A percentile compares a stretch with the other conserved stretches of the same genome.
These are phyloP conservation scores for Breynia disticha DNA, from an alignment of 441 rosid genomes.

Conservation along the genomic window DNA sequence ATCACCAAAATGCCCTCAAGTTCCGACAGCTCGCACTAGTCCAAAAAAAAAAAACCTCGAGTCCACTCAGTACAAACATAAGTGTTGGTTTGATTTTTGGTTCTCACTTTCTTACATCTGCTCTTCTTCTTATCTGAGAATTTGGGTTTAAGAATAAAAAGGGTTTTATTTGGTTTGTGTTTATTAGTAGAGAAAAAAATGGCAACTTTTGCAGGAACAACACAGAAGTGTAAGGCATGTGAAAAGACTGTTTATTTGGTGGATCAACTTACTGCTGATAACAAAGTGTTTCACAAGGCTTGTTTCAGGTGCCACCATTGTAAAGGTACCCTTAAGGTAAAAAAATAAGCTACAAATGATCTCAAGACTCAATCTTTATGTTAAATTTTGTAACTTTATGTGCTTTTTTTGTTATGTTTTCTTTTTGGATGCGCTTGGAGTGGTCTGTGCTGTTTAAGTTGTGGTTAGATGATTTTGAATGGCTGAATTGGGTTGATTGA, in stretches of 20 bases:
- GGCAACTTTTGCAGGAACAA: slow-evolving; percentile 65
- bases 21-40: slow-evolving; percentile 15
- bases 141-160: too few species aligned
- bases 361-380: background rate
- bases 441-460: background rate
- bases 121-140: too few species aligned
- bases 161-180: too few species aligned
- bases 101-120: background rate
- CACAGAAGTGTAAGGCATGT: slow-evolving; percentile 69
- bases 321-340: slow-evolving; percentile 66
- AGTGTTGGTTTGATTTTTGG: background rate
- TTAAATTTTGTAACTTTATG: slow-evolving; percentile 1
- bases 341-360: background rate
- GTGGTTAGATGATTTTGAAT: too few species aligned
- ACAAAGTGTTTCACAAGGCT: slow-evolving; percentile 54
- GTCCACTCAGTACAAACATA: background rate
- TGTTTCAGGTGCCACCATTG: slow-evolving; percentile 76
- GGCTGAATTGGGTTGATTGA: background rate
- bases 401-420: background rate
- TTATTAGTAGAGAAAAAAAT: slow-evolving; percentile 14
- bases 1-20: slow-evolving; percentile 11
- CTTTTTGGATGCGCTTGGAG: background rate
- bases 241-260: slow-evolving; percentile 72
- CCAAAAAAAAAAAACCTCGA: background rate
- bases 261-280: slow-evolving; percentile 55